These are phyloP conservation scores for Helianthus annuus DNA, from an alignment of 129 eudicot species.

Conservation along the genomic window HanXRQr2.0-SUNRISE NC_035447.2:112676821-112677320, in stretches of 20 bases:
- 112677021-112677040: slow-evolving; percentile 86
- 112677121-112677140: too few relatives aligned
- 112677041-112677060: slow-evolving; percentile 85
- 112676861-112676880: slow-evolving; percentile 57
- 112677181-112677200: too few relatives aligned
- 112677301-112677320: too few relatives aligned
- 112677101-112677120: not conserved
- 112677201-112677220: too few relatives aligned
- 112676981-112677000: slow-evolving; percentile 41
- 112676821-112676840: slow-evolving; percentile 87
- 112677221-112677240: too few relatives aligned
- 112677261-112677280: too few relatives aligned
- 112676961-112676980: slow-evolving; percentile 69
- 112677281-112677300: too few relatives aligned
- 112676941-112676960: slow-evolving; percentile 61
- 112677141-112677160: too few relatives aligned
- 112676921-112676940: slow-evolving; percentile 73
- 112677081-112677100: slow-evolving; percentile 60
- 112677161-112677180: too few relatives aligned
- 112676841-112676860: slow-evolving; percentile 72
- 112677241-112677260: too few relatives aligned
- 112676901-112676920: slow-evolving; percentile 40
- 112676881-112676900: slow-evolving; percentile 94
- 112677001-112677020: slow-evolving; percentile 97
- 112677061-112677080: slow-evolving; percentile 83